These are phyloP conservation scores for Candida fluviatilis DNA, from an alignment of 805 yeast genomes.

Conservation along the genomic window DNA sequence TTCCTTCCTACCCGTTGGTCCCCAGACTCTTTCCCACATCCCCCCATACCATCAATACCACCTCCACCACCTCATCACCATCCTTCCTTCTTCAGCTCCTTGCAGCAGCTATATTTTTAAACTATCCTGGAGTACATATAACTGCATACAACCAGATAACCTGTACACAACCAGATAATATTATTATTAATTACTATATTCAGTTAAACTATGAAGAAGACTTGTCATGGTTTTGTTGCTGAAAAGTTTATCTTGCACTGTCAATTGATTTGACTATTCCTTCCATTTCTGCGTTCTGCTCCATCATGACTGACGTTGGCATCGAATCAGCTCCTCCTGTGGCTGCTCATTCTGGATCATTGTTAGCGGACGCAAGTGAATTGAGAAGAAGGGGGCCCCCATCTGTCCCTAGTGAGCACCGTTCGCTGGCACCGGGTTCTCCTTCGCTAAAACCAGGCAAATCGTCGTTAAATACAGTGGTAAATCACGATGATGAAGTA, in stretches of 20 bases:
- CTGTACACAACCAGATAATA: not conserved
- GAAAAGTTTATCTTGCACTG: not conserved
- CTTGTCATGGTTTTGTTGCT: not conserved
- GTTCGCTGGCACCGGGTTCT: not conserved
- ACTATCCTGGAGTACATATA: not conserved
- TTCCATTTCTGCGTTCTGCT: too few relatives aligned
- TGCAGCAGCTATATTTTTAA: too few relatives aligned
- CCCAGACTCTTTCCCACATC: too few relatives aligned
- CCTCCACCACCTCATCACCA: too few relatives aligned
- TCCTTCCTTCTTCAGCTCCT: too few relatives aligned
- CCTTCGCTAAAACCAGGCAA: not conserved
- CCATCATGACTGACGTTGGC: too few relatives aligned
- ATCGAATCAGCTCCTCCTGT: too few relatives aligned
- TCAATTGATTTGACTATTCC: not conserved
- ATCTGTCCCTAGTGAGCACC: not conserved
- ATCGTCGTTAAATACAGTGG: not conserved
- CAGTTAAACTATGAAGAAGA: slow-evolving; percentile 12
- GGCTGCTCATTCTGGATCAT: not conserved
- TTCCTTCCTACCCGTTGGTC: too few relatives aligned
- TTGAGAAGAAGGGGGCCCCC: slow-evolving; percentile 2
- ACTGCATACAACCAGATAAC: not conserved
- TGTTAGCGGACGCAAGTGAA: not conserved
- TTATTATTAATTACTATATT: slow-evolving; percentile 21
- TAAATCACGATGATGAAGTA: not conserved
- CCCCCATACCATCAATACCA: too few relatives aligned